Evolutionary conservation across 2,329 filamentous ascomycete genomes (phyloP), one percentile per base, ranked within the genome.

Genomic region (Cryoendolithus antarcticus): DNA sequence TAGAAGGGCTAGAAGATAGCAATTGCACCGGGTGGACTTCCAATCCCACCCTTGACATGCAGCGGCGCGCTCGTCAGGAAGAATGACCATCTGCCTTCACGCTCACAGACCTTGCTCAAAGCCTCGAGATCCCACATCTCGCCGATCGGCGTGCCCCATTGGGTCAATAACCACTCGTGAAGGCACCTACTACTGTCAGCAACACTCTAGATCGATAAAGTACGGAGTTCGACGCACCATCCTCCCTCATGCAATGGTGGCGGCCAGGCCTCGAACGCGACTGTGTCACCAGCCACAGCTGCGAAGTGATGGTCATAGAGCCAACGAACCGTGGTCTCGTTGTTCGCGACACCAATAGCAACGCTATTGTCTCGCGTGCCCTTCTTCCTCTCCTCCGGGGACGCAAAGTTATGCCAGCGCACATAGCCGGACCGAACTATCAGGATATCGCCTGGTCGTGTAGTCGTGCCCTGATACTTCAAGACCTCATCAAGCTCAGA

Each of bases 381-480:
- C 11, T 34, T 38, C 30, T 43, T 43, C 35, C 44, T 40, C 38
- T 51, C 48, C 8, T 31, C 42, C 3, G 42, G 34, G 15, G 30
- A 34, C 4, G 48, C 46, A 32, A 43, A 40, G 37, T 50, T 48
- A 39, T 51, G 45, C 50, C 48, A 49, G 28, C 46, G 44, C 9
- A 46, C 46, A 27, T 66, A 72, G 10, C 71, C 72, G 0, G 64
- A 64, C 9, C 72, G 64, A n/a, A 75, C 56, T 42, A 77, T 61
- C 15, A 77, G 57, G 31, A 77, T 70, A 41, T 77, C 74, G 8
- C 72, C 72, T 5, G 52, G 53, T 2, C 54, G 56, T 6, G 69
- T 56, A 0, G 50, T 51, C 0, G 61, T 48, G 4, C 46, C 47
- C 30, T 52, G 47, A 32, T 38, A 50, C 11, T 34, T 30, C 13